Evolutionary conservation across 176 grass and related monocot genomes (phyloP).

Genomic region (Bolboschoenus planiculmis): DNA sequence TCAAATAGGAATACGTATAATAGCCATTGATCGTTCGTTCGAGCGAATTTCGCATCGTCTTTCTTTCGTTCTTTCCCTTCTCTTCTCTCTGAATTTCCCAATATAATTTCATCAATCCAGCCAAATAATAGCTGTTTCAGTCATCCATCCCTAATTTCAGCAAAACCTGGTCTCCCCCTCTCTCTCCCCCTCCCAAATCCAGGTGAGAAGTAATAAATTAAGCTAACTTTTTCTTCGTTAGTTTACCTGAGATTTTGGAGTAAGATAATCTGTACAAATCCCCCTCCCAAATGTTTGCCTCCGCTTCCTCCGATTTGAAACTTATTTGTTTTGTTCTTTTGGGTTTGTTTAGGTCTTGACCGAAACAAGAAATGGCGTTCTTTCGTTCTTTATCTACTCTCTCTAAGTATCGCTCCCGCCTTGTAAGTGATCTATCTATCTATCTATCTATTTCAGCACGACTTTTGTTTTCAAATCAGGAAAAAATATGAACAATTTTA

Average conservation of each 20-base stretch:
- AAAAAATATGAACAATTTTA: neutral
- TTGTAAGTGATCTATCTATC: slow-evolving; percentile 32
- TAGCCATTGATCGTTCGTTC: too few relatives aligned
- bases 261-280: neutral
- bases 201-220: neutral
- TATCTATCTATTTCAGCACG: neutral
- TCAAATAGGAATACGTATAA: neutral
- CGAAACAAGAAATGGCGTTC: slow-evolving; percentile 45
- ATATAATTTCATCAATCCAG: neutral
- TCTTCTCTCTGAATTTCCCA: too few relatives aligned
- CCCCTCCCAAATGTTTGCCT: neutral
- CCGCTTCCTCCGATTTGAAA: neutral
- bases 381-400: slow-evolving; percentile 53
- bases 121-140: too few relatives aligned
- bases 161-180: neutral
- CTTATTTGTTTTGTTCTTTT: neutral
- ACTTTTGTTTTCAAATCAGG: neutral
- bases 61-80: neutral
- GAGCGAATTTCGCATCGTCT: slow-evolving; percentile 5
- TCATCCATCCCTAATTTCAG: neutral
- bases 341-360: neutral
- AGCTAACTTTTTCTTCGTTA: neutral
- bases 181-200: neutral
- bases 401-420: slow-evolving; percentile 56
- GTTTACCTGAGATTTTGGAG: neutral